Base-by-base conservation (phyloP, 2,329 filamentous ascomycete genomes). In the Pseudocercospora vitis region DNA sequence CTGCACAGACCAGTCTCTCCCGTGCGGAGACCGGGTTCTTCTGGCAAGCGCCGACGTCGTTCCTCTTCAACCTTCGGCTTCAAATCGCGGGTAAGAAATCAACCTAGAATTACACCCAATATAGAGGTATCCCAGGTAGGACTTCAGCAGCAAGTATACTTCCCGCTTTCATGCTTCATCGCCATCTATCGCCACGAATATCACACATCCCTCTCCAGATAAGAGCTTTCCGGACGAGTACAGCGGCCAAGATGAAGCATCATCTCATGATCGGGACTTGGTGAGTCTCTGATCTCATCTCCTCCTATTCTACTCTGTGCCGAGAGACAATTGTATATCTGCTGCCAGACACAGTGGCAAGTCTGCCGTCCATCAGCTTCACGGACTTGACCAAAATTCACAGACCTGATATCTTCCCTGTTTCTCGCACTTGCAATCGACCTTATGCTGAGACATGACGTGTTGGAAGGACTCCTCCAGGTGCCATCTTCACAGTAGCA, bases 241-340 rank as follows among this genome's bases (percentile, higher is more conserved):
- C 26, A 16, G 28, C 52, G 26, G 46, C 44, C 50, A 80, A 70
- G 57, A 92, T 92, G 86, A 85, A 88, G 69, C 90, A 95, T 71
- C 89, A 95, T 76, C 79, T 95, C 69, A 94, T 95, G 88, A 84
- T 92, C 67, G 90, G 90, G 59, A 95, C 90, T 51, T 95, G 90
- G 89, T 67, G 59, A 48, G 60, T 58, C n/a, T n/a, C n/a, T n/a
- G n/a, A n/a, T n/a, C n/a, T n/a, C n/a, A n/a, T n/a, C n/a, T n/a
- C n/a, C n/a, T n/a, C n/a, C n/a, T n/a, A n/a, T n/a, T n/a, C n/a
- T n/a, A n/a, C n/a, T n/a, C n/a, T n/a, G n/a, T n/a, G n/a, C n/a
- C n/a, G n/a, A n/a, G n/a, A n/a, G n/a, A n/a, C n/a, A n/a, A n/a
- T n/a, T n/a, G n/a, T n/a, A n/a, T n/a, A n/a, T n/a, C n/a, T n/a